Conservation (phyloP, 257 asterid genomes). For the Jacaranda copaia region DNA sequence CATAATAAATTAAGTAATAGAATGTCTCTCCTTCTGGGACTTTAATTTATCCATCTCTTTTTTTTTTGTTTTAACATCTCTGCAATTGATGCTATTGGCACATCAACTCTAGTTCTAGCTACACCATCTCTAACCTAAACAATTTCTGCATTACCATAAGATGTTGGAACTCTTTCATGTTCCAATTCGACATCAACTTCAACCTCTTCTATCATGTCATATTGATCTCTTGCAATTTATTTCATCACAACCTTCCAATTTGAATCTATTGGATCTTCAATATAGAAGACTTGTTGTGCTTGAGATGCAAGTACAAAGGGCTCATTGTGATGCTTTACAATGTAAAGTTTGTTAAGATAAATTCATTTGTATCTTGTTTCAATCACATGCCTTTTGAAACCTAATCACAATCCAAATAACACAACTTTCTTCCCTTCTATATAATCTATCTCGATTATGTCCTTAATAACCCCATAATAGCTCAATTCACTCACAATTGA, state of each 20-base stretch:
- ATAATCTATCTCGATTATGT: too few relatives aligned
- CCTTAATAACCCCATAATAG: too few relatives aligned
- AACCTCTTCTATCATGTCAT: not conserved
- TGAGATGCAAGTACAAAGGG: not conserved
- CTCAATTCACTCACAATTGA: too few relatives aligned
- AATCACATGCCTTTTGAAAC: not conserved
- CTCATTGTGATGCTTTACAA: not conserved
- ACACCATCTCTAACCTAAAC: not conserved
- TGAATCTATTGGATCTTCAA: not conserved
- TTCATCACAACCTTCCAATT: not conserved
- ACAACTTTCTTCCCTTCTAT: not conserved
- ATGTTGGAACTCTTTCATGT: too few relatives aligned
- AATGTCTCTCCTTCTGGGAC: not conserved
- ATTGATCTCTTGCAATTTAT: not conserved
- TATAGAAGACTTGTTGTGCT: slow-evolving; percentile 1
- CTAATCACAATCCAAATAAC: slow-evolving; percentile 18
- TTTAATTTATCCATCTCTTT: not conserved
- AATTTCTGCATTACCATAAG: not conserved
- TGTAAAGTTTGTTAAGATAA: not conserved
- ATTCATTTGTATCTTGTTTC: not conserved
- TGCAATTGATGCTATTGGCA: not conserved
- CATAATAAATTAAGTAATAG: not conserved
- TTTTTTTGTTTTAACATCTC: not conserved
- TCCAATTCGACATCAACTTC: too few relatives aligned
- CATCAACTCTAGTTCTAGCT: not conserved